Base-by-base conservation (phyloP, 2,329 filamentous ascomycete species). In the Fusarium fujikuroi region DNA sequence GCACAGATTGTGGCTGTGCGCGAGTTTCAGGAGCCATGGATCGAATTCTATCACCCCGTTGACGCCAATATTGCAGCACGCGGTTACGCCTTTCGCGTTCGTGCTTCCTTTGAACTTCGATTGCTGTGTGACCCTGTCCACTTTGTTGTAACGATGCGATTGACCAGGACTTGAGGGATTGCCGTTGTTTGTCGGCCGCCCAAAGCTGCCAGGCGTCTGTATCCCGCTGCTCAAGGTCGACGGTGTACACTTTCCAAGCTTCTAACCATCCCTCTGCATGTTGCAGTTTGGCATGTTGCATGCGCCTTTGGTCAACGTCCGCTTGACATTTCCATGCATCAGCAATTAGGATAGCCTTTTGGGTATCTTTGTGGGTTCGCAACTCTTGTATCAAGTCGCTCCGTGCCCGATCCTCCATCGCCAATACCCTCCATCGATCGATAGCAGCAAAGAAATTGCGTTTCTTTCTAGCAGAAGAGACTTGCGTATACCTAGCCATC, bases 51-150 rank as follows among this genome's bases (percentile, higher is more conserved):
- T 69, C 70, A 18, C 70, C 71, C 16, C 63, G 60, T 18, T 78
- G 69, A 34, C 72, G 81, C 82, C 82, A 84, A 9, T 72, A 36
- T 42, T 82, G 77, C 30, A 83, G 72, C 23, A 72, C 69, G 50
- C 79, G 77, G 40, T 75, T 76, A 18, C 80, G 78, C 54, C 76
- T 78, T 60, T 83, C 81, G 11, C 77, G 75, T 37, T 78, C 76
- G 56, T 81, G 76, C 58, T 80, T 81, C 63, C 79, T 77, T 23
- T 72, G 72, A 19, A 80, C 80, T 60, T 78, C 80, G 10, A 63
- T 69, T 14, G 82, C 82, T 7, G 82, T 83, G 59, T 84, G 82
- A 15, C 78, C 82, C 56, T 83, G 81, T 3, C 82, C 82, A 52
- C 79, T 78, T 49, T 78, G 79, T 56, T 83, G 82, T 34, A 84